Evolutionary conservation across 139 green algal genomes (phyloP).

Genomic region (Haematococcus lacustris): DNA sequence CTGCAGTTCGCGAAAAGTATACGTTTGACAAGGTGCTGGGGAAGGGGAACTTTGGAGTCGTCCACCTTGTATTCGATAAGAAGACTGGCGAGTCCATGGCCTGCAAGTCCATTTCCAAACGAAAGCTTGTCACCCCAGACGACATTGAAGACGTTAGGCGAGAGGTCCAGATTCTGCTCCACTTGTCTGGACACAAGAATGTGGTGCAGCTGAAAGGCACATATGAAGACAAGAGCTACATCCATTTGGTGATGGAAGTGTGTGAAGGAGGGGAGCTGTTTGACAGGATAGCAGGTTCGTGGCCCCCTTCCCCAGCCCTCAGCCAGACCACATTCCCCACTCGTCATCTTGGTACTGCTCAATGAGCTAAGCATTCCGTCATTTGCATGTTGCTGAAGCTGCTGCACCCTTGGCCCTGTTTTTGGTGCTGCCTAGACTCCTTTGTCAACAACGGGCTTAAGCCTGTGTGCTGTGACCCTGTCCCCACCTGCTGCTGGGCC

Average conservation of each 20-base stretch:
- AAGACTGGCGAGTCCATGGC: conserved; percentile 55
- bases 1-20: conserved; percentile 28
- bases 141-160: conserved; percentile 62
- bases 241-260: conserved; percentile 83
- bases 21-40: conserved; percentile 52
- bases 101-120: conserved; percentile 78
- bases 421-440: too few species aligned
- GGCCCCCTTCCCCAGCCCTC: too few species aligned
- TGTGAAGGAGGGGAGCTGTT: conserved; percentile 91
- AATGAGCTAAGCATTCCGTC: too few species aligned
- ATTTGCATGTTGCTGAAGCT: too few species aligned
- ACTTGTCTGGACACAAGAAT: conserved; percentile 67
- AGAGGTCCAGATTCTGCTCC: conserved; percentile 59
- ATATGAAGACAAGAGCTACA: conserved; percentile 70
- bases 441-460: too few species aligned
- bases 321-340: too few species aligned
- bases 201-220: conserved; percentile 54
- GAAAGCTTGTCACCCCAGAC: conserved; percentile 52
- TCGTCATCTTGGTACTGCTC: too few species aligned
- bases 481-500: too few species aligned
- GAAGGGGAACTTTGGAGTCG: conserved; percentile 64
- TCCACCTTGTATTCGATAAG: conserved; percentile 47
- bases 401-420: too few species aligned
- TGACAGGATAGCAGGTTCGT: conserved; percentile 88
- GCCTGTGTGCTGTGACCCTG: too few species aligned